Evolutionary conservation across 2,329 filamentous ascomycete genomes (phyloP).

Genomic region (Arthrobotrys sphaeroides): DNA sequence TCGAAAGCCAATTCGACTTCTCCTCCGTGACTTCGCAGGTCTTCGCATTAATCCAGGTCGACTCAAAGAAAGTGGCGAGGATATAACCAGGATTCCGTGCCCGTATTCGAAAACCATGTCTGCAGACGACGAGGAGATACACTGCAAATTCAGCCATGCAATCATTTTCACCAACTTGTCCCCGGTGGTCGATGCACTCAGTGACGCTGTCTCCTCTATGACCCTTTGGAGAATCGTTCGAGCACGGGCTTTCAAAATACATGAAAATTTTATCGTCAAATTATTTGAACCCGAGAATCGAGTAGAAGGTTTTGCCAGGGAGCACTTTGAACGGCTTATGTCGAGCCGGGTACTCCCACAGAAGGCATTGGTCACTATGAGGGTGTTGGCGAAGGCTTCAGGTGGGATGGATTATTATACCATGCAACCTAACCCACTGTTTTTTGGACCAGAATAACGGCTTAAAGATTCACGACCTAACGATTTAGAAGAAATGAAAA

Average conservation of each 20-base stretch:
- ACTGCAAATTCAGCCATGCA: conserved; percentile 13
- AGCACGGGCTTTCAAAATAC: not conserved
- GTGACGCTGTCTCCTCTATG: not conserved
- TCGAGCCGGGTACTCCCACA: conserved; percentile 7
- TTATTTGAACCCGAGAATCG: not conserved
- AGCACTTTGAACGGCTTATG: conserved; percentile 7
- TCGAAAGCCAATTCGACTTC: not conserved
- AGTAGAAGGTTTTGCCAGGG: not conserved
- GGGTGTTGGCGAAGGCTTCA: not conserved
- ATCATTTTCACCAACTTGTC: conserved; percentile 11
- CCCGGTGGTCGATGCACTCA: conserved; percentile 12
- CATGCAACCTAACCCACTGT: not conserved
- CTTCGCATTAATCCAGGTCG: conserved; percentile 6
- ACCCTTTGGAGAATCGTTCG: conserved; percentile 5
- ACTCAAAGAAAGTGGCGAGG: conserved; percentile 14
- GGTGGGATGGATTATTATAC: conserved; percentile 26
- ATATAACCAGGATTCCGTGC: conserved; percentile 8
- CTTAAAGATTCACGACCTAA: not conserved
- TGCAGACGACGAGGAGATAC: conserved; percentile 25
- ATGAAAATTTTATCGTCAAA: not conserved
- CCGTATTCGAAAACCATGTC: conserved; percentile 11
- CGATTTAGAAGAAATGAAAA: not conserved
- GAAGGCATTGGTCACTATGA: conserved; percentile 37
- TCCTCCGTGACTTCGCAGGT: conserved; percentile 31
- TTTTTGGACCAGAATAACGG: not conserved